phyloP scores from a whole-genome alignment of 495 filamentous ascomycete species.

The Tricharina praecox region DNA sequence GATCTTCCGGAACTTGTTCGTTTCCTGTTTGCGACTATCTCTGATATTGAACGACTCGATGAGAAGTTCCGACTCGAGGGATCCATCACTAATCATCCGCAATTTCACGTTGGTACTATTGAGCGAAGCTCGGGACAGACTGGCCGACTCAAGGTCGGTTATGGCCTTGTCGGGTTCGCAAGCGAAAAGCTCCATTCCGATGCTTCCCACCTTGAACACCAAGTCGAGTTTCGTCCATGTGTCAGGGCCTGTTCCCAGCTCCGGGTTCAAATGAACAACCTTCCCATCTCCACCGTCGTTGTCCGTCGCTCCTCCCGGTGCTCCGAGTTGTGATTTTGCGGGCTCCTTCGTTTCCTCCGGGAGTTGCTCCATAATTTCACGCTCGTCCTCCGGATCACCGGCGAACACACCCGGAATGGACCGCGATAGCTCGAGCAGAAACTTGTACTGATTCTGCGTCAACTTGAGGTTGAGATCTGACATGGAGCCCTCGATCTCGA shows the following conservation, averaged over 20 bases:
- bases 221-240: conserved; percentile 90
- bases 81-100: conserved; percentile 84
- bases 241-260: conserved; percentile 44
- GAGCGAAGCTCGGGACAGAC: conserved; percentile 80
- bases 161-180: conserved; percentile 57
- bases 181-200: conserved; percentile 75
- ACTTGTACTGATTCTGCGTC: conserved; percentile 79
- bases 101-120: conserved; percentile 83
- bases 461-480: conserved; percentile 79
- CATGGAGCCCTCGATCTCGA: conserved; percentile 68
- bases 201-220: conserved; percentile 70
- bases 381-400: conserved; percentile 46
- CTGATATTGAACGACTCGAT: conserved; percentile 89
- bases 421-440: conserved; percentile 64
- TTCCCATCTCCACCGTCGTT: too few relatives aligned
- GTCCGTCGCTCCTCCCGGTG: conserved; percentile 27
- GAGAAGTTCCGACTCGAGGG: conserved; percentile 80
- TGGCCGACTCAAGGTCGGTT: conserved; percentile 58
- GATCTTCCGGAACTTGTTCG: conserved; percentile 92
- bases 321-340: conserved; percentile 28
- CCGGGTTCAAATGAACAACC: conserved; percentile 41
- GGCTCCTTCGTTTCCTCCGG: conserved; percentile 40
- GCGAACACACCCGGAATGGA: conserved; percentile 78
- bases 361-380: conserved; percentile 47
- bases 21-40: conserved; percentile 69